A percentile compares a stretch with the other conserved stretches of the same genome.
Conservation (phyloP, 148 eudicot genomes). For the Silene latifolia region DNA sequence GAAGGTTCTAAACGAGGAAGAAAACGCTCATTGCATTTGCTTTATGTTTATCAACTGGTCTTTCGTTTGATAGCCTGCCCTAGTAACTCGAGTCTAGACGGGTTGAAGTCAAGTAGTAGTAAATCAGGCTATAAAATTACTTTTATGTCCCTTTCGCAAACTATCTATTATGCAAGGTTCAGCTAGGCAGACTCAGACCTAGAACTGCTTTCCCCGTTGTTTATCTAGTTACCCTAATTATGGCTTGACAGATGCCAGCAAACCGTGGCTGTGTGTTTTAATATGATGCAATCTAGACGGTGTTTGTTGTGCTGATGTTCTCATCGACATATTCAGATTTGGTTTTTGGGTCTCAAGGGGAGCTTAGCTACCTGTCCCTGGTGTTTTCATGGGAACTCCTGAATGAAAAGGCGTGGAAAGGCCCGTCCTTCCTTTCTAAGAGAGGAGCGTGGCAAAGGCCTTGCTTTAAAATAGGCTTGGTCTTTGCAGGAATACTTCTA, state of each 20-base stretch:
- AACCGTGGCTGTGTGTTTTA: not conserved
- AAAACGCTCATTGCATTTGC: slow-evolving; percentile 83
- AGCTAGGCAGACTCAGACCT: not conserved
- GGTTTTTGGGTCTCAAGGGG: too few relatives aligned
- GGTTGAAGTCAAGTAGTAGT: not conserved
- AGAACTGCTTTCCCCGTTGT: not conserved
- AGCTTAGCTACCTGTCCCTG: too few relatives aligned
- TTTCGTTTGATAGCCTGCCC: slow-evolving; percentile 43
- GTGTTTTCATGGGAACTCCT: too few relatives aligned
- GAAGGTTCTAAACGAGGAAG: slow-evolving; percentile 84
- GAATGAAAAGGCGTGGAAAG: too few relatives aligned
- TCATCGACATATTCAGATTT: too few relatives aligned
- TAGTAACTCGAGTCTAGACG: slow-evolving; percentile 4
- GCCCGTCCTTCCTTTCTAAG: too few relatives aligned
- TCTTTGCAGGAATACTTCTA: too few relatives aligned
- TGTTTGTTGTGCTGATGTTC: too few relatives aligned
- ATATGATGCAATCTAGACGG: not conserved
- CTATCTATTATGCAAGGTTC: not conserved
- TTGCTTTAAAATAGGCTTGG: too few relatives aligned
- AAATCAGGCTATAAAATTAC: too few relatives aligned
- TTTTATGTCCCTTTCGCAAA: too few relatives aligned
- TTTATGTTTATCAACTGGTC: slow-evolving; percentile 90
- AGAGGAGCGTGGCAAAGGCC: too few relatives aligned
- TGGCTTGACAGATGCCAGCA: not conserved
- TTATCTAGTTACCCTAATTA: not conserved